These are phyloP conservation scores for Proliferodiscus dingleyae DNA, from an alignment of 2,329 filamentous ascomycete species.

Conservation along the genomic window DNA sequence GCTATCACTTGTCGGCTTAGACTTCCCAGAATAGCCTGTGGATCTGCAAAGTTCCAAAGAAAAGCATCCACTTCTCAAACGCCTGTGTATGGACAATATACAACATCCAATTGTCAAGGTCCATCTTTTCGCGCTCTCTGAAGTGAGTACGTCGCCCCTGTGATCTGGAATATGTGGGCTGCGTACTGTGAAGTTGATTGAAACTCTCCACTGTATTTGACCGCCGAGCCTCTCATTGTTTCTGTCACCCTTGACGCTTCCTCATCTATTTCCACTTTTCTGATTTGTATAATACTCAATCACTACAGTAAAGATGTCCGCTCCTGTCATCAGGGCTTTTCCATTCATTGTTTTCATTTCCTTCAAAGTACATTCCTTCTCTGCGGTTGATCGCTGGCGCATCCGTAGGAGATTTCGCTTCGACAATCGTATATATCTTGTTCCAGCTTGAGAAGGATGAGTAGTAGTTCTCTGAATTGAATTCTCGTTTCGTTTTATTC, in stretches of 20 bases:
- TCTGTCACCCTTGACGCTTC: background rate
- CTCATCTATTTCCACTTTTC: conserved; percentile 4
- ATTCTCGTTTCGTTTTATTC: conserved; percentile 6
- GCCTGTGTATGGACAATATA: background rate
- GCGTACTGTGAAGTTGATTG: conserved; percentile 2
- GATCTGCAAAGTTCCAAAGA: conserved; percentile 11
- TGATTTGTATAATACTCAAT: conserved; percentile 2
- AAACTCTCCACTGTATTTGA: conserved; percentile 7
- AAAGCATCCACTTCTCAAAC: conserved; percentile 3
- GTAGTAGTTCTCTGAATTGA: conserved; percentile 5
- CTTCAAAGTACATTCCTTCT: conserved; percentile 1
- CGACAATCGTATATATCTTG: conserved; percentile 7
- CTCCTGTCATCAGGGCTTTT: conserved; percentile 1
- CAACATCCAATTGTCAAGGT: background rate
- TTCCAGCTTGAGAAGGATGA: conserved; percentile 9
- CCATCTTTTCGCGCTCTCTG: background rate
- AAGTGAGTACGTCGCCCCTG: conserved; percentile 14
- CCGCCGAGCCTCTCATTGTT: conserved; percentile 1
- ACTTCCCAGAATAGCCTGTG: conserved; percentile 4
- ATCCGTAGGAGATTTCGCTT: conserved; percentile 16
- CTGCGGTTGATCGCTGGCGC: conserved; percentile 23
- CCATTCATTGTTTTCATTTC: conserved; percentile 5
- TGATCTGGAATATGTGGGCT: conserved; percentile 7
- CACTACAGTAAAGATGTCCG: conserved; percentile 2
- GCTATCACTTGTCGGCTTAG: background rate